phyloP scores from a whole-genome alignment of 768 basidiomycete species.

The Lactarius trivialis region DNA sequence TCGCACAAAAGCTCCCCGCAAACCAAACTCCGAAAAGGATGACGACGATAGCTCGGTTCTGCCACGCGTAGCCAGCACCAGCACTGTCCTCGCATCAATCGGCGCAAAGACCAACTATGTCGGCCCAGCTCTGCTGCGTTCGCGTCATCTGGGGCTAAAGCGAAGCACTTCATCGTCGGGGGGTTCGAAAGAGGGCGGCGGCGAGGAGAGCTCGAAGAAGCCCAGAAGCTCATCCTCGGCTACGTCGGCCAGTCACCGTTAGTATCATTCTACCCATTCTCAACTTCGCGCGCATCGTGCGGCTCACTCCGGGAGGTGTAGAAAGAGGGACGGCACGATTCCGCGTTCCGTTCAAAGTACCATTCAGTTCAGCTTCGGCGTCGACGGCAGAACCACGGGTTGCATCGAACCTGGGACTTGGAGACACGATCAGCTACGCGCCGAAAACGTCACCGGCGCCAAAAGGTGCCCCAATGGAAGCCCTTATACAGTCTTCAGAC shows the following conservation, averaged over 20 bases:
- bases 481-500: slow-evolving; percentile 14
- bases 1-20: neutral
- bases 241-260: neutral
- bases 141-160: slow-evolving; percentile 14
- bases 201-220: slow-evolving; percentile 8
- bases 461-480: neutral
- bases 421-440: neutral
- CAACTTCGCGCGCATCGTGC: neutral
- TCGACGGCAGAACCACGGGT: neutral
- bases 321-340: slow-evolving; percentile 13
- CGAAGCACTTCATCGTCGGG: slow-evolving; percentile 3
- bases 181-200: neutral
- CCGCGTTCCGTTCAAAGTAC: slow-evolving; percentile 33
- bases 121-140: slow-evolving; percentile 19
- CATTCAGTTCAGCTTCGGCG: slow-evolving; percentile 16
- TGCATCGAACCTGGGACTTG: neutral
- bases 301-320: neutral
- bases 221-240: slow-evolving; percentile 4
- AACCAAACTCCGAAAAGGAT: neutral
- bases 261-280: neutral
- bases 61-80: slow-evolving; percentile 14
- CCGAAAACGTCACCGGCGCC: neutral
- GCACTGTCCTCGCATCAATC: slow-evolving; percentile 19
- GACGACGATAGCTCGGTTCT: neutral
- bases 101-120: slow-evolving; percentile 17